These are phyloP conservation scores for Xerophyta viscosa DNA, from an alignment of 106 monocot species.

Conservation along the genomic window DNA sequence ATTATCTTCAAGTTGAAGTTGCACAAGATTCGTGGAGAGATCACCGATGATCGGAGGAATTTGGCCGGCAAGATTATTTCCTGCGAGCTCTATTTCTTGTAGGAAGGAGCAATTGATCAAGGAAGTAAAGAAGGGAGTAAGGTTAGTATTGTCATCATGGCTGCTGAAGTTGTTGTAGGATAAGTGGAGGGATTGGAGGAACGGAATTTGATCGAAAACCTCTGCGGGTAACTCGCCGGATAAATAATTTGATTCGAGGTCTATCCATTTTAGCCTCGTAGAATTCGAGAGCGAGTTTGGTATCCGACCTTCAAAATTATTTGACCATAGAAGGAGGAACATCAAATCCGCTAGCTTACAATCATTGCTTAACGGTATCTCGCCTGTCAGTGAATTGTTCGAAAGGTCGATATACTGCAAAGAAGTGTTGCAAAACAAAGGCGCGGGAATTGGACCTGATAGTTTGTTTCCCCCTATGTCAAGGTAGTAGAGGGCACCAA, in stretches of 20 bases:
- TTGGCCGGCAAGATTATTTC: slow-evolving; percentile 20
- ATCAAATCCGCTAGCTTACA: slow-evolving; percentile 35
- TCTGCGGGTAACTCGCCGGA: slow-evolving; percentile 33
- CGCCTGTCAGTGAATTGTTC: slow-evolving; percentile 64
- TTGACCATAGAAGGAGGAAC: slow-evolving; percentile 58
- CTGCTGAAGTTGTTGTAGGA: slow-evolving; percentile 38
- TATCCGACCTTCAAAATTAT: slow-evolving; percentile 41
- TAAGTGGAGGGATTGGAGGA: slow-evolving; percentile 21
- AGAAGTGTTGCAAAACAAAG: slow-evolving; percentile 66
- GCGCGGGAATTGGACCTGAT: slow-evolving; percentile 31
- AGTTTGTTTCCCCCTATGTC: slow-evolving; percentile 53
- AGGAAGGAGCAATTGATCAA: slow-evolving; percentile 28
- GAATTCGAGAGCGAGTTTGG: slow-evolving; percentile 50
- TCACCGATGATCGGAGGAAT: slow-evolving; percentile 44
- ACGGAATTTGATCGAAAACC: slow-evolving; percentile 13
- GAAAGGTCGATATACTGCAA: slow-evolving; percentile 63
- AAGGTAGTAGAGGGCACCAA: slow-evolving; percentile 37
- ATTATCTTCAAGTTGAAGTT: slow-evolving; percentile 74
- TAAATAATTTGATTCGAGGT: slow-evolving; percentile 29
- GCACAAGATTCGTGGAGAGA: slow-evolving; percentile 31
- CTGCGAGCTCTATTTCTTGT: slow-evolving; percentile 24
- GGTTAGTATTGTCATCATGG: slow-evolving; percentile 24
- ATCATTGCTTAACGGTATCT: slow-evolving; percentile 19
- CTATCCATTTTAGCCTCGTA: slow-evolving; percentile 20
- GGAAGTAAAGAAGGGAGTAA: slow-evolving; percentile 29